Base-by-base conservation (phyloP, 2,329 filamentous ascomycete genomes). In the Aspergillus thermomutatus region DNA sequence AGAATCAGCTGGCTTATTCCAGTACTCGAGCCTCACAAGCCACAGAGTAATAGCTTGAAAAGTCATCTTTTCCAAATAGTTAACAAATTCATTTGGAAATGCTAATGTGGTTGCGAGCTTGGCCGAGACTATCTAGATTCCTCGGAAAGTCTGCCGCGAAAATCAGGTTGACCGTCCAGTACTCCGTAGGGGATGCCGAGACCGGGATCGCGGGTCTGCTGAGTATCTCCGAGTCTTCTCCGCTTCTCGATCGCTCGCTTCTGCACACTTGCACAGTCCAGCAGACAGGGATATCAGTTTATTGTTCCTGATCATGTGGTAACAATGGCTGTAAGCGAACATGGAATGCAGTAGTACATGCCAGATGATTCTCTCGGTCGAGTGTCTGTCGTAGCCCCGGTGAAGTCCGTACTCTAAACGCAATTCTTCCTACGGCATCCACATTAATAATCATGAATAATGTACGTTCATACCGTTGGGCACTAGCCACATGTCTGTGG, bases 331-430 rank as follows among this genome's bases (percentile, higher is more conserved):
- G 11, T 3, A 46, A 23, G 1, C 19, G n/a, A 45, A 5, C 50
- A 11, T 52, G 47, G 57, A 58, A 60, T 53, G 51, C 48, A 45
- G 21, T 56, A 49, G 56, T 46, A 31, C 41, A 19, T 56, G 46
- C 56, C 51, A 51, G 56, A 58, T 48, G n/a, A 3, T 17, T 23
- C 45, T 34, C 26, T 46, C 47, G 54, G 43, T 34, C 19, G 27
- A 34, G 25, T 41, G 41, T 28, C 17, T 11, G 31, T 19, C 21
- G 4, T 8, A 41, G 14, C 31, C 48, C 43, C 54, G 54, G 54
- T 23, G 43, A 56, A 56, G 23, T 56, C 54, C 54, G 54, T 43
- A 27, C 14, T 26, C 23, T 4, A 40, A 31, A n/a, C 7, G 7
- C 10, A 14, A 26, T 41, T 49, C 27, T 19, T 49, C 51, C 34